Base-by-base conservation (phyloP, 2,329 filamentous ascomycete genomes). In the Sporothrix dimorphospora region DNA sequence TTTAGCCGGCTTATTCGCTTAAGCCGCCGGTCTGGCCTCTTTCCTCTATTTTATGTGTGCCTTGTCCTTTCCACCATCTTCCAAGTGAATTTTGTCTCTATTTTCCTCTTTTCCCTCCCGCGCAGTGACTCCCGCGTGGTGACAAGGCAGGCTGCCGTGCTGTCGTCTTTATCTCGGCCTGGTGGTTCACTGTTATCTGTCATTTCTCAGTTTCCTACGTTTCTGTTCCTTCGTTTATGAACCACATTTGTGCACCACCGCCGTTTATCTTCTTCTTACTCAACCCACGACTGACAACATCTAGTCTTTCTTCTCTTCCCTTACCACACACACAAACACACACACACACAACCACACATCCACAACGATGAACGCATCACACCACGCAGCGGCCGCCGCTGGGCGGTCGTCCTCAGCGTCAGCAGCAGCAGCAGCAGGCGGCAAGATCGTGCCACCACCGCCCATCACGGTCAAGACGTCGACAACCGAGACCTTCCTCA, bases 401-500 rank as follows among this genome's bases (percentile, higher is more conserved):
- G 55, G 40, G 30, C 59, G 47, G 45, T 34, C 59, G 34, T 55
- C 69, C 2, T 16, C 63, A 19, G 11, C 49, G 8, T 38, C 72
- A 12, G 30, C 69, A 2, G 16, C 53, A 14, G 16, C 53, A 14
- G 9, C 34, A 38, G 40, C 71, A 49, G 45, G 38, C 45, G 69
- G 51, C 73, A 75, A 76, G 65, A 75, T 77, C 51, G 75, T 73
- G 24, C 78, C 78, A 7, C 78, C 79, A 12, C 75, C 77, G 45
- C 77, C 79, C 11, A 74, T 77, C 57, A 78, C 78, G 74, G 66
- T 72, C 73, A 80, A 81, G 76, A 70, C 79, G 1, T 78, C 83
- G 1, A 85, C 84, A 16, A 85, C 86, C 69, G 87, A 88, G 70
- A 76, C 82, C 38, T 94, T 94, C 79, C 86, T 97, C 73, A 89